phyloP scores from a whole-genome alignment of 441 rosid species.

The Pelargonium australe region DNA sequence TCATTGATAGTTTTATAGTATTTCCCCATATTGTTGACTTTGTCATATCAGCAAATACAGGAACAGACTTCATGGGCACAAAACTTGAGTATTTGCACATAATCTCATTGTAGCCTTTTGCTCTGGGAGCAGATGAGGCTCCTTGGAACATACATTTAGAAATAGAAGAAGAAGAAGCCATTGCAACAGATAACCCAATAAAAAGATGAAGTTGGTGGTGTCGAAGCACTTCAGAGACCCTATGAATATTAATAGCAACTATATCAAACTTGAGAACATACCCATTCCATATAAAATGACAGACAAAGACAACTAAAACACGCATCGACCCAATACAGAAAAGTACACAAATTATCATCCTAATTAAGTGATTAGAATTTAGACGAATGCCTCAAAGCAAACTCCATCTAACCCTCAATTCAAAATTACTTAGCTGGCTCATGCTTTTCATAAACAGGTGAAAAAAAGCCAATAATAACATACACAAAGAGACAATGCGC shows the following conservation, averaged over 20 bases:
- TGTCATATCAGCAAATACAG: constrained; percentile 18
- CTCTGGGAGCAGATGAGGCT: constrained; percentile 22
- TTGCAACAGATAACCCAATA: constrained; percentile 4
- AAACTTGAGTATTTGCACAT: constrained; percentile 20
- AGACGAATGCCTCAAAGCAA: too few species aligned
- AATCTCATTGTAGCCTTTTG: constrained; percentile 22
- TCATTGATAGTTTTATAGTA: constrained; percentile 7
- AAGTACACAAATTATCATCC: too few species aligned
- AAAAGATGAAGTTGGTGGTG: not conserved
- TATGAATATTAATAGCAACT: not conserved
- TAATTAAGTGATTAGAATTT: too few species aligned
- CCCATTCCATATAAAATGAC: too few species aligned
- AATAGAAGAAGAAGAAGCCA: constrained; percentile 34
- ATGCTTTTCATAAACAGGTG: too few species aligned
- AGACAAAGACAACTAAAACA: not conserved
- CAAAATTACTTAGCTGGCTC: too few species aligned
- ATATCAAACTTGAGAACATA: not conserved
- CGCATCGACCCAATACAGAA: not conserved
- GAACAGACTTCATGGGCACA: constrained; percentile 15
- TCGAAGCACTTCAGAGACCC: not conserved
- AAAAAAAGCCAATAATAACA: too few species aligned
- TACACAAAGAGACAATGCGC: too few species aligned
- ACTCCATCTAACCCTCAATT: too few species aligned
- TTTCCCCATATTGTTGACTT: constrained; percentile 21
- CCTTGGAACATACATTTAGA: constrained; percentile 28